Evolutionary conservation across 805 yeast species (phyloP).

Genomic region (Yarrowia divulgata): DNA sequence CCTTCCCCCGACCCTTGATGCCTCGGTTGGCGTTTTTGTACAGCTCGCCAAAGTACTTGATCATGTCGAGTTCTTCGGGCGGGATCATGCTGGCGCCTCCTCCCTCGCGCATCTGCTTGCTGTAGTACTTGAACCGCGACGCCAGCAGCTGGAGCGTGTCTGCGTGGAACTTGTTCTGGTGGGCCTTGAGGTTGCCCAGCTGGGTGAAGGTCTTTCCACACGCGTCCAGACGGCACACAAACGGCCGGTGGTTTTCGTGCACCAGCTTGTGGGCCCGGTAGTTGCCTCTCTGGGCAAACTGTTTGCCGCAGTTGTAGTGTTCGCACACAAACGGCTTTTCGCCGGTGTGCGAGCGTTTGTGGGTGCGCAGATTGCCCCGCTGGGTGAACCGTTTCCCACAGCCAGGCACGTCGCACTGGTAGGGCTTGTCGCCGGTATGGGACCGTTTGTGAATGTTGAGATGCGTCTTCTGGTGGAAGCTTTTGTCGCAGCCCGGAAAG

Average conservation of each 20-base stretch:
- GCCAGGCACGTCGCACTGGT: constrained; percentile 64
- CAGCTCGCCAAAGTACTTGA: constrained; percentile 78
- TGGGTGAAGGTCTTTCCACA: constrained; percentile 90
- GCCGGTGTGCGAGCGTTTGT: constrained; percentile 85
- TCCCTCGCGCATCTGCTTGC: constrained; percentile 37
- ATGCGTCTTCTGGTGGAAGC: constrained; percentile 89
- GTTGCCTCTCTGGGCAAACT: constrained; percentile 90
- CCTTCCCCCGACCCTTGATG: constrained; percentile 87
- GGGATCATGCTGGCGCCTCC: constrained; percentile 56
- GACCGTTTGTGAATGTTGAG: constrained; percentile 87
- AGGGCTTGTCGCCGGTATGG: constrained; percentile 87
- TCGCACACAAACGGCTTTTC: constrained; percentile 89
- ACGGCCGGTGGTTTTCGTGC: constrained; percentile 81
- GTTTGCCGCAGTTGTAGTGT: constrained; percentile 63
- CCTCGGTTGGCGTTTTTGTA: constrained; percentile 92
- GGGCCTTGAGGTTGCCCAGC: constrained; percentile 90
- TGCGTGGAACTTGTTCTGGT: constrained; percentile 87
- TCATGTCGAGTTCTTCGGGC: constrained; percentile 67
- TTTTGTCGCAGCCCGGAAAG: constrained; percentile 67
- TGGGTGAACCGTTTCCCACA: constrained; percentile 88
- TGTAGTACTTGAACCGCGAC: constrained; percentile 52
- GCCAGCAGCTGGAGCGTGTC: constrained; percentile 74
- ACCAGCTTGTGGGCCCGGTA: constrained; percentile 86
- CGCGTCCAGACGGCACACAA: constrained; percentile 75
- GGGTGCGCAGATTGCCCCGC: constrained; percentile 89